Percentiles rank a stretch among this genome's conserved stretches.
phyloP scores from a whole-genome alignment of 1,284 basidiomycete species.

The Inonotus hispidus region DNA sequence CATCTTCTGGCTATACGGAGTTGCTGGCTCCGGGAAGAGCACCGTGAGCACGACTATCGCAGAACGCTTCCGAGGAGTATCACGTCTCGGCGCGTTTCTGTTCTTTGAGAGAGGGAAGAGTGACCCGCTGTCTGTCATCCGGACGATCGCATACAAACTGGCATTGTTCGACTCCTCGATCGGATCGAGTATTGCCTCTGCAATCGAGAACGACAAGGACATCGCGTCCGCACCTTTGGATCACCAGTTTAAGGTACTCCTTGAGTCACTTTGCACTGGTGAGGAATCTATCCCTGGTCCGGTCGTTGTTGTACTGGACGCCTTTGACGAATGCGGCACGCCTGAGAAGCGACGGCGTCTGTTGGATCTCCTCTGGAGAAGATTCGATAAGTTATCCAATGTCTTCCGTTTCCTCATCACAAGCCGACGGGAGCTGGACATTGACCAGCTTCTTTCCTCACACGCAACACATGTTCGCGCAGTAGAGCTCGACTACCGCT shows the following conservation, averaged over 20 bases:
- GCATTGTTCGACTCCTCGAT: conserved; percentile 17
- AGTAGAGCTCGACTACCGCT: not conserved
- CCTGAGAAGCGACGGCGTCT: conserved; percentile 26
- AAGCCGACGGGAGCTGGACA: not conserved
- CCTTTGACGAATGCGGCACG: conserved; percentile 12
- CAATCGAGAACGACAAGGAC: not conserved
- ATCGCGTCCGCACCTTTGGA: not conserved
- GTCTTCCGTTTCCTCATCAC: conserved; percentile 9
- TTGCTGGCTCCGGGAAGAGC: conserved; percentile 27
- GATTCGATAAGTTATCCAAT: conserved; percentile 13
- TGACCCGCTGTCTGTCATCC: conserved; percentile 19
- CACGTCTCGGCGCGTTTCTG: conserved; percentile 13
- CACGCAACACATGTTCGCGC: not conserved
- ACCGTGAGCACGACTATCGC: conserved; percentile 22
- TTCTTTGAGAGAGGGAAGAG: conserved; percentile 19
- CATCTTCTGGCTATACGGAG: conserved; percentile 25
- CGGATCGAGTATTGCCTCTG: not conserved
- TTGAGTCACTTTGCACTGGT: not conserved
- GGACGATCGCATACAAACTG: conserved; percentile 22
- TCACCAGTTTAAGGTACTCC: conserved; percentile 6
- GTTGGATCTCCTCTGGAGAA: conserved; percentile 23
- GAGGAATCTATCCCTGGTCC: not conserved
- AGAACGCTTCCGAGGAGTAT: not conserved
- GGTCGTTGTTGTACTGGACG: conserved; percentile 7
- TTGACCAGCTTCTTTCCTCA: not conserved